Evolutionary conservation across 805 yeast species (phyloP).

Genomic region (Spathaspora sp.): DNA sequence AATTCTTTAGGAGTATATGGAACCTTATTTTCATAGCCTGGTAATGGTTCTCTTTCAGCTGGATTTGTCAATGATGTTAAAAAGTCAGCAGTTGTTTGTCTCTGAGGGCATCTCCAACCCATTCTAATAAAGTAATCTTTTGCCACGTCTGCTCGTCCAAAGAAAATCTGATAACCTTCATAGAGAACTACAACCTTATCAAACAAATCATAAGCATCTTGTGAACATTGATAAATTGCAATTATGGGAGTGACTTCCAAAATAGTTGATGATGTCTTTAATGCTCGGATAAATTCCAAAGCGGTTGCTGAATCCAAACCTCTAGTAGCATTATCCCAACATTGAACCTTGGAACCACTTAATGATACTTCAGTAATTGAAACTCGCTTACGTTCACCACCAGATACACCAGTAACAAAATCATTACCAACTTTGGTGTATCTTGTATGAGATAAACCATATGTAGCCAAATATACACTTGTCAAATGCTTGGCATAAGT

Average conservation of each 20-base stretch:
- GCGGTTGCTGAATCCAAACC: constrained; percentile 86
- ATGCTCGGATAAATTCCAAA: constrained; percentile 62
- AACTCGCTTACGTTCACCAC: constrained; percentile 80
- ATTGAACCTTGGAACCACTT: constrained; percentile 52
- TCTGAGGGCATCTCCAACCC: constrained; percentile 58
- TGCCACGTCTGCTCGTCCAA: constrained; percentile 39
- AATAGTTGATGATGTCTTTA: constrained; percentile 55
- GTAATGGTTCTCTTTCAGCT: constrained; percentile 45
- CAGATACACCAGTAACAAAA: constrained; percentile 67
- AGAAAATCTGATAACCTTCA: constrained; percentile 44
- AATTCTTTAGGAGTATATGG: constrained; percentile 58
- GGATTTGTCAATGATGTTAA: constrained; percentile 66
- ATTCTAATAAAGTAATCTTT: constrained; percentile 48
- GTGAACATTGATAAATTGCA: constrained; percentile 53
- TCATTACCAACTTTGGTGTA: constrained; percentile 62
- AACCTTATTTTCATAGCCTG: constrained; percentile 47
- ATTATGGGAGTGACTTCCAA: constrained; percentile 49
- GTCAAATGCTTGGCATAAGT: constrained; percentile 35
- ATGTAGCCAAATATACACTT: constrained; percentile 38
- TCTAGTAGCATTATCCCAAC: constrained; percentile 76
- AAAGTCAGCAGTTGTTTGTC: constrained; percentile 66
- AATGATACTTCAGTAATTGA: constrained; percentile 74
- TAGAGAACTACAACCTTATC: constrained; percentile 45
- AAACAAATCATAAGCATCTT: constrained; percentile 44
- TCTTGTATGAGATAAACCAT: constrained; percentile 48